Base-by-base conservation (phyloP, 768 basidiomycete genomes). In the Kwoniella europaea region DNA sequence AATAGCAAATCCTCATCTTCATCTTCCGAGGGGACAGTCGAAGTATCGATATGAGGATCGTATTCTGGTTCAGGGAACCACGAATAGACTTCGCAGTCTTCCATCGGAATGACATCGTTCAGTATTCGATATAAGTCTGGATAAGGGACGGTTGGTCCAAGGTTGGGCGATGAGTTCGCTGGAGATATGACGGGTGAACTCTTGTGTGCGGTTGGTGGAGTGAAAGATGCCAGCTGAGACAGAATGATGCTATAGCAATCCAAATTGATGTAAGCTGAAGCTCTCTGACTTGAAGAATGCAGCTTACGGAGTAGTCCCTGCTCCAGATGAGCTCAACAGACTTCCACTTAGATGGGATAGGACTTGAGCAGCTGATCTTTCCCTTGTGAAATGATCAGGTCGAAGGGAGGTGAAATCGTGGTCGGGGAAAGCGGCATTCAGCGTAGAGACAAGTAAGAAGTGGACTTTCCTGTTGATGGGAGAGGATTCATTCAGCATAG, bases 401-500 rank as follows among this genome's bases (percentile, higher is more conserved):
- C 91, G 89, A 63, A 97, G 91, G 82, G 92, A 91, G 7, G 92
- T 92, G 86, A 98, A 99, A 80, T 98, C 95, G 85, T 98, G 88
- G 88, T 98, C 96, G 2, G 96, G 96, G 82, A 95, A 99, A 6
- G 96, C 95, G 79, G 93, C 89, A 86, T 99, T 99, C 78, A 99
- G 90, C 2, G 94, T 94, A 42, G 93, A 92, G 79, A 98, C 97
- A 82, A 98, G 91, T 61, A 95, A 89, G 86, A 94, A 97, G 68
- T 97, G 90, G 3, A 92, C 95, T 88, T 96, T 97, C 78, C 79
- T 79, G 59, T 24, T 2, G 20, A 46, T 35, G 5, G 35, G 35
- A 35, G 35, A 35, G 5, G 1, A 35, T 35, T 35, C 35, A 35
- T 35, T 35, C 35, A 35, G 35, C 35, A 35, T 35, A 35, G 35